phyloP scores from a whole-genome alignment of 192 early-diverging fungal genomes.

The Coemansia sp. region DNA sequence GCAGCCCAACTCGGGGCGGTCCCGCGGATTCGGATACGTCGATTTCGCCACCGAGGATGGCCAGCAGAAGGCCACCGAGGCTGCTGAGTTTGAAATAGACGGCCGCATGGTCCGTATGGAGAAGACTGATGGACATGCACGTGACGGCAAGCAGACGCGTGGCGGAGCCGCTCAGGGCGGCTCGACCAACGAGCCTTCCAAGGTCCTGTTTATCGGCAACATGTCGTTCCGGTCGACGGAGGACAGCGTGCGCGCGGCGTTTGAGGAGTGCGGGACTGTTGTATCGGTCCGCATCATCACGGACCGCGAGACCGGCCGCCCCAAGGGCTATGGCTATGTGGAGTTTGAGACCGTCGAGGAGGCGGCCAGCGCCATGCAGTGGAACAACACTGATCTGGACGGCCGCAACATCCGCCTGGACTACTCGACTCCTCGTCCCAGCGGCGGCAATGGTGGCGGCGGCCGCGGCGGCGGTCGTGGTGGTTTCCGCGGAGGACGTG shows the following conservation, averaged over 20 bases:
- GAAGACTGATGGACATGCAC: slow-evolving; percentile 48
- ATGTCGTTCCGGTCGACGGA: slow-evolving; percentile 90
- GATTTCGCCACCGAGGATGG: slow-evolving; percentile 71
- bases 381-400: slow-evolving; percentile 74
- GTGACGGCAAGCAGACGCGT: background rate
- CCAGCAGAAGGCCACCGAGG: slow-evolving; percentile 67
- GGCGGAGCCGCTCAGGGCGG: slow-evolving; percentile 8
- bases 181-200: slow-evolving; percentile 50
- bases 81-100: slow-evolving; percentile 73
- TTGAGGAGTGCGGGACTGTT: slow-evolving; percentile 92
- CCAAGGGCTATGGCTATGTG: slow-evolving; percentile 96
- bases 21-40: slow-evolving; percentile 83
- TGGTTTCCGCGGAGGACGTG: slow-evolving; percentile 51
- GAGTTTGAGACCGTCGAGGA: slow-evolving; percentile 91
- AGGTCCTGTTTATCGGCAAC: slow-evolving; percentile 84
- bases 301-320: slow-evolving; percentile 75
- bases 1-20: slow-evolving; percentile 61
- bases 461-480: slow-evolving; percentile 59
- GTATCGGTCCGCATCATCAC: slow-evolving; percentile 76
- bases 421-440: slow-evolving; percentile 61
- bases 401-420: slow-evolving; percentile 87
- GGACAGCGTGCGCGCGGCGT: slow-evolving; percentile 86
- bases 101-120: slow-evolving; percentile 83
- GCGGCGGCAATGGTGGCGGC: slow-evolving; percentile 56
- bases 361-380: slow-evolving; percentile 88